These are phyloP conservation scores for Lactarius trivialis DNA, from an alignment of 768 basidiomycete species.

Conservation along the genomic window DNA sequence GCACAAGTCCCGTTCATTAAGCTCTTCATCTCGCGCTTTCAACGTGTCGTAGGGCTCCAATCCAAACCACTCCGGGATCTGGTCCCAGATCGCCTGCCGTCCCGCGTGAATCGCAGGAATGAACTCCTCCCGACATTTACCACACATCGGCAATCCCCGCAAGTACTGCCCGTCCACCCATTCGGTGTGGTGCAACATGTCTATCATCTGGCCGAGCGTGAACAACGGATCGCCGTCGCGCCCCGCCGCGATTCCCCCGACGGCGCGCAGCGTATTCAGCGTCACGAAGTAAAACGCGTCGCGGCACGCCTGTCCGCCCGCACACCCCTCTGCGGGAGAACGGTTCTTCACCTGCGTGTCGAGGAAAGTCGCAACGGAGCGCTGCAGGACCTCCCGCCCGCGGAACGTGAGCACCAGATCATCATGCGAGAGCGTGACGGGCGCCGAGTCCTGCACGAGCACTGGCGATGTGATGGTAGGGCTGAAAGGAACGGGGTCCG, in stretches of 20 bases:
- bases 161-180: constrained; percentile 52
- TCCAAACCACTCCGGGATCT: constrained; percentile 56
- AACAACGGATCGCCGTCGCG: constrained; percentile 70
- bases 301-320: constrained; percentile 39
- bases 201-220: constrained; percentile 58
- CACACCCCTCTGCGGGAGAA: constrained; percentile 43
- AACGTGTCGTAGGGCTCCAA: constrained; percentile 8
- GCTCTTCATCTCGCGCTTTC: constrained; percentile 19
- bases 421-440: constrained; percentile 32
- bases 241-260: constrained; percentile 65
- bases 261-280: constrained; percentile 62
- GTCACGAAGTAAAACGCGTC: constrained; percentile 74
- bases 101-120: constrained; percentile 36
- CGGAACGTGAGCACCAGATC: constrained; percentile 41
- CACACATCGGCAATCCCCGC: constrained; percentile 51
- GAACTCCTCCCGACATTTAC: constrained; percentile 45
- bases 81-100: constrained; percentile 54
- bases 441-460: constrained; percentile 15
- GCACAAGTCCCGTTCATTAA: constrained; percentile 16
- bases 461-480: constrained; percentile 12
- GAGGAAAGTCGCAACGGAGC: constrained; percentile 57
- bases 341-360: constrained; percentile 46
- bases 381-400: constrained; percentile 61
- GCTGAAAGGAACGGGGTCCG: neutral
- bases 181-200: constrained; percentile 67